These are phyloP conservation scores for Cafeteria roenbergensis DNA, from an alignment of 108 stramenopile species.

Conservation along the genomic window DNA sequence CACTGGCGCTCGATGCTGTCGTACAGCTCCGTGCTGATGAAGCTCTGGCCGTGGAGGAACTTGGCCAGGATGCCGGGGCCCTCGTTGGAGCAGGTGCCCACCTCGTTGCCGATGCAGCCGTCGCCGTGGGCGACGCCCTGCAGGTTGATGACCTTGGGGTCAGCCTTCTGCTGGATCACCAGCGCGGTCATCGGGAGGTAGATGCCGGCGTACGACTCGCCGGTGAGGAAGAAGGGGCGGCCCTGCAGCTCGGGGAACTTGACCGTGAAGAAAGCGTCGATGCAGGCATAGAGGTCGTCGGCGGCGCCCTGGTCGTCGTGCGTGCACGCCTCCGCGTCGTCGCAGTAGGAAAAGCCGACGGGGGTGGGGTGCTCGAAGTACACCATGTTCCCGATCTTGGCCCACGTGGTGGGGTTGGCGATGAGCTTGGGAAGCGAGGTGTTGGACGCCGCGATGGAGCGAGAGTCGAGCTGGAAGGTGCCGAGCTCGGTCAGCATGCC, in stretches of 20 bases:
- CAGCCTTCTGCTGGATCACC: constrained; percentile 26
- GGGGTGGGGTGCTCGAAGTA: constrained; percentile 58
- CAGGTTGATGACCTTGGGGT: constrained; percentile 43
- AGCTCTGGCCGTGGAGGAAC: constrained; percentile 9
- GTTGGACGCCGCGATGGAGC: background rate
- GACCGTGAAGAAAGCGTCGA: constrained; percentile 44
- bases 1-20: background rate
- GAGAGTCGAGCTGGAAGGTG: constrained; percentile 23
- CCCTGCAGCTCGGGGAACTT: constrained; percentile 47
- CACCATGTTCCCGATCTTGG: constrained; percentile 49
- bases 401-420: constrained; percentile 42
- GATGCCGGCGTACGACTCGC: constrained; percentile 67
- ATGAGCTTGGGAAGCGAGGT: constrained; percentile 10
- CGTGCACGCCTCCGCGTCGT: background rate
- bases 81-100: constrained; percentile 29
- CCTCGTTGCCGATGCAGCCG: constrained; percentile 36
- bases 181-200: constrained; percentile 61
- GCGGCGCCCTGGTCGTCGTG: constrained; percentile 45
- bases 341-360: constrained; percentile 56
- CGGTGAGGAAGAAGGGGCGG: constrained; percentile 51
- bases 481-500: constrained; percentile 38
- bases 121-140: constrained; percentile 30
- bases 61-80: constrained; percentile 21
- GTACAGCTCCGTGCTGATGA: constrained; percentile 15
- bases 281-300: constrained; percentile 35